phyloP scores from a whole-genome alignment of 495 filamentous ascomycete species.

The Talaromyces liani region DNA sequence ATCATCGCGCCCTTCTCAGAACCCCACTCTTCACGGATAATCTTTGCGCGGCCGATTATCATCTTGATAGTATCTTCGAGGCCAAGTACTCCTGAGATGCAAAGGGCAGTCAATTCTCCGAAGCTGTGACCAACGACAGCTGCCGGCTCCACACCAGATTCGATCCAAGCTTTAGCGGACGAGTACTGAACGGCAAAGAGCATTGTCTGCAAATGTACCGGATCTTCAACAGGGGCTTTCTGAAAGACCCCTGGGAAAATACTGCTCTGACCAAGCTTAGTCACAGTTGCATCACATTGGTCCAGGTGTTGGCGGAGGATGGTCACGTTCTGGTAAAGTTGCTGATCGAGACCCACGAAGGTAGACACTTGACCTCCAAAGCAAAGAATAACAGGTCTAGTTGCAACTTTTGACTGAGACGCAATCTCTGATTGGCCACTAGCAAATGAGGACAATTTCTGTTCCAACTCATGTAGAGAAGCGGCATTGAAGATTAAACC shows the following conservation, averaged over 20 bases:
- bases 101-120: slow-evolving; percentile 28
- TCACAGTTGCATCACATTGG: slow-evolving; percentile 16
- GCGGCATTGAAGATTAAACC: slow-evolving; percentile 8
- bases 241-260: slow-evolving; percentile 46
- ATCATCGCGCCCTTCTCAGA: slow-evolving; percentile 36
- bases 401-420: slow-evolving; percentile 2
- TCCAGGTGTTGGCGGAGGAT: slow-evolving; percentile 36
- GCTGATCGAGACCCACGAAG: slow-evolving; percentile 32
- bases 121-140: slow-evolving; percentile 39
- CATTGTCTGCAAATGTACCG: slow-evolving; percentile 35
- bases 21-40: slow-evolving; percentile 34
- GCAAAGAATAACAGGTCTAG: slow-evolving; percentile 38
- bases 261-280: slow-evolving; percentile 18
- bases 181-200: slow-evolving; percentile 35
- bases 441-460: slow-evolving; percentile 26
- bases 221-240: slow-evolving; percentile 23
- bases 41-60: slow-evolving; percentile 25
- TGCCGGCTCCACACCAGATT: slow-evolving; percentile 21
- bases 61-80: slow-evolving; percentile 25
- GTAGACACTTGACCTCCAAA: slow-evolving; percentile 47
- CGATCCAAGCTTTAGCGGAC: slow-evolving; percentile 30
- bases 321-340: slow-evolving; percentile 23
- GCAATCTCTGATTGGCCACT: slow-evolving; percentile 13
- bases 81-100: slow-evolving; percentile 19
- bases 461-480: slow-evolving; percentile 7